These are phyloP conservation scores for Larix sibirica DNA, from an alignment of 83 land plant species.

Conservation along the genomic window DNA sequence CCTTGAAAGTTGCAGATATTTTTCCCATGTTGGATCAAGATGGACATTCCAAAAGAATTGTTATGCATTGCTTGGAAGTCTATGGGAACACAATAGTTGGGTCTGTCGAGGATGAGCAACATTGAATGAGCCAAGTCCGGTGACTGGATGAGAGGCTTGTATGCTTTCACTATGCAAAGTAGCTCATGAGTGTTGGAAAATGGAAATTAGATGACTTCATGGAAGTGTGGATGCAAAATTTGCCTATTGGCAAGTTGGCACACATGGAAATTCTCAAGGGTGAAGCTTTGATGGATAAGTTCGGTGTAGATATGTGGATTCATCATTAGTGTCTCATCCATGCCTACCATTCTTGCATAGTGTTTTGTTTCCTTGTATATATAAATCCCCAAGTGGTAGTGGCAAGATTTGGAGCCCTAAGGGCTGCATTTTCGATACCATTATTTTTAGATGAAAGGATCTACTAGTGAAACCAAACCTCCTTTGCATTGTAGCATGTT, in stretches of 20 bases:
- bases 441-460: too few species aligned
- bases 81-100: constrained; percentile 32
- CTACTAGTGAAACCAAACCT: too few species aligned
- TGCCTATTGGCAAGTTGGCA: constrained; percentile 70
- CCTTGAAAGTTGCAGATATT: constrained; percentile 52
- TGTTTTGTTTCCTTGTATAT: constrained; percentile 79
- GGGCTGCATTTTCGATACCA: too few species aligned
- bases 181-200: constrained; percentile 52
- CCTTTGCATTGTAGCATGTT: too few species aligned
- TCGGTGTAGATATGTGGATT: constrained; percentile 85
- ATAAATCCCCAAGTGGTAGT: constrained; percentile 85
- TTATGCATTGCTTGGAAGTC: constrained; percentile 53
- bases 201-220: constrained; percentile 81
- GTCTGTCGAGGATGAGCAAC: constrained; percentile 5
- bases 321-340: constrained; percentile 56
- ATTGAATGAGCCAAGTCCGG: constrained; percentile 30
- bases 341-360: constrained; percentile 78
- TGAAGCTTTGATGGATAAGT: constrained; percentile 71
- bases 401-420: constrained; percentile 93
- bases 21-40: constrained; percentile 53
- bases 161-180: constrained; percentile 80
- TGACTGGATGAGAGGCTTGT: constrained; percentile 71
- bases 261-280: constrained; percentile 81
- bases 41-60: constrained; percentile 50
- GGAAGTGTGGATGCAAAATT: constrained; percentile 63